Conservation (phyloP, 768 basidiomycete genomes). For the Rhizopogon vulgaris region DNA sequence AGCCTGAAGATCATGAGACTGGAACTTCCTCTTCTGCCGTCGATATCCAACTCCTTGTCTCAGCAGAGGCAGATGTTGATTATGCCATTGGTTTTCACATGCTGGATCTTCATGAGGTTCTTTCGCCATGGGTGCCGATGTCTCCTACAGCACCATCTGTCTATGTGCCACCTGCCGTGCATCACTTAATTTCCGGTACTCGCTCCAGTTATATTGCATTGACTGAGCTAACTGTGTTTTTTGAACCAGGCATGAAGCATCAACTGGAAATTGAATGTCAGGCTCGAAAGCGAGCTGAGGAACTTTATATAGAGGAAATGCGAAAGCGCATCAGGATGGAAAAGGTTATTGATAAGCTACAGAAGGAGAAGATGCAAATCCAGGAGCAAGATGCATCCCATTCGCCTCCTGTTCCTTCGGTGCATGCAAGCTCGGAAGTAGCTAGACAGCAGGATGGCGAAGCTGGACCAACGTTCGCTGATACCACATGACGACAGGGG, state of each 20-base stretch:
- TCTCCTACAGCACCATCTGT: constrained; percentile 12
- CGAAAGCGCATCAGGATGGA: constrained; percentile 26
- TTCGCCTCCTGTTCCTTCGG: neutral
- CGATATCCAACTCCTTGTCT: neutral
- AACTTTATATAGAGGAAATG: constrained; percentile 24
- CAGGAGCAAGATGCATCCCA: neutral
- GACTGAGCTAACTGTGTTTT: constrained; percentile 1
- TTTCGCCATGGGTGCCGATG: constrained; percentile 28
- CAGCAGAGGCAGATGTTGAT: neutral
- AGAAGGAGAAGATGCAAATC: constrained; percentile 3
- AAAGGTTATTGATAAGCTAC: constrained; percentile 13
- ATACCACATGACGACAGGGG: neutral
- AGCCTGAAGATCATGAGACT: too few relatives aligned
- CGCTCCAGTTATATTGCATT: neutral
- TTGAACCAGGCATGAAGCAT: constrained; percentile 26
- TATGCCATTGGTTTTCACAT: constrained; percentile 24
- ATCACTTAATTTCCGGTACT: constrained; percentile 30
- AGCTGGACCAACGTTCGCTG: neutral
- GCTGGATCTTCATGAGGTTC: constrained; percentile 28
- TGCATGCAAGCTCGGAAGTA: neutral
- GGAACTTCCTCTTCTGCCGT: neutral
- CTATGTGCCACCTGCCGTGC: constrained; percentile 30
- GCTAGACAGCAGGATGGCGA: neutral
- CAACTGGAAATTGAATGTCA: constrained; percentile 24
- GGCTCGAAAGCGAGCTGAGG: constrained; percentile 30